phyloP scores from a whole-genome alignment of 129 eudicot genomes.

The Silybum marianum region DNA sequence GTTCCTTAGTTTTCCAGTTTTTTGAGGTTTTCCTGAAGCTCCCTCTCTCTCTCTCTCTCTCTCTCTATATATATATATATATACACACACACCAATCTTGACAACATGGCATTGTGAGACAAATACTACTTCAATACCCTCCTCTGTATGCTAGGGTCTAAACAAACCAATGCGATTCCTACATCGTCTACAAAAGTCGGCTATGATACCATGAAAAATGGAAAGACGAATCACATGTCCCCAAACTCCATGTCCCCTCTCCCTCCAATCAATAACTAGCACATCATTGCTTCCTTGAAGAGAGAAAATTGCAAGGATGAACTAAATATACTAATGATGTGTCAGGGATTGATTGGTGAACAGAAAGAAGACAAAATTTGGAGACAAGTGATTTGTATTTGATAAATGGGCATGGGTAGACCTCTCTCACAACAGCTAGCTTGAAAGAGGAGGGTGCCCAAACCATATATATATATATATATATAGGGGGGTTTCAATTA shows the following conservation, averaged over 20 bases:
- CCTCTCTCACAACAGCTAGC: not conserved
- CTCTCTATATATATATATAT: too few relatives aligned
- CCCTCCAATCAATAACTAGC: too few relatives aligned
- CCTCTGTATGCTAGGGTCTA: too few relatives aligned
- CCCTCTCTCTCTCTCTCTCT: too few relatives aligned
- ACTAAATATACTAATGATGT: not conserved
- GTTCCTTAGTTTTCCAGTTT: too few relatives aligned
- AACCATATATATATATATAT: not conserved
- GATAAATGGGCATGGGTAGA: not conserved
- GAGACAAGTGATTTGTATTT: not conserved
- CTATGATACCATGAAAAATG: not conserved
- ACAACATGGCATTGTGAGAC: too few relatives aligned
- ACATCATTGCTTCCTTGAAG: not conserved
- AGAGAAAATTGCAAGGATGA: not conserved
- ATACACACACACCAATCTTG: not conserved
- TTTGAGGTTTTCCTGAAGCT: too few relatives aligned
- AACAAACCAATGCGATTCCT: too few relatives aligned
- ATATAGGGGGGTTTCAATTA: too few relatives aligned
- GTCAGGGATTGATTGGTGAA: not conserved
- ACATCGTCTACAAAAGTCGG: too few relatives aligned
- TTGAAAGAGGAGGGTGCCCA: not conserved
- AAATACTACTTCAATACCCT: too few relatives aligned
- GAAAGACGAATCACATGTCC: not conserved
- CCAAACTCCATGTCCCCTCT: too few relatives aligned
- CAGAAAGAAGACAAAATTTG: not conserved